Percentiles rank a stretch among this genome's conserved stretches.
phyloP scores from a whole-genome alignment of 495 filamentous ascomycete species.

The Annulohypoxylon nitens region DNA sequence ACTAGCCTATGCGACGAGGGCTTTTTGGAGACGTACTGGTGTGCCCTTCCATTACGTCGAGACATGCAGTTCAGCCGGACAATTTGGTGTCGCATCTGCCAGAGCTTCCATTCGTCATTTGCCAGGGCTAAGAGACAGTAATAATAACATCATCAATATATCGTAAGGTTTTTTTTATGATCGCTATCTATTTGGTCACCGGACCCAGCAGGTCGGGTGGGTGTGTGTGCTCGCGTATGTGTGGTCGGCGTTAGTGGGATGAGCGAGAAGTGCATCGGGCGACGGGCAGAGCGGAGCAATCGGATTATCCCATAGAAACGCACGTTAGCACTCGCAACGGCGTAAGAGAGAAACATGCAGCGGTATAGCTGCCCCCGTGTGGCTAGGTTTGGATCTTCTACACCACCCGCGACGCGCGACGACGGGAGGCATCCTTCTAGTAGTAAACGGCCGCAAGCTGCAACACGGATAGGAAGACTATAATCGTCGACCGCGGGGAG shows the following conservation, averaged over 20 bases:
- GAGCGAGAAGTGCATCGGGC: conserved; percentile 27
- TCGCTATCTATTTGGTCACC: conserved; percentile 11
- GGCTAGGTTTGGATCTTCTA: conserved; percentile 19
- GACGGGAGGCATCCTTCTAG: not conserved
- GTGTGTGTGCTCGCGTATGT: not conserved
- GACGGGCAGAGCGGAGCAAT: conserved; percentile 35
- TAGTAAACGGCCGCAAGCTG: not conserved
- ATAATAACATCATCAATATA: conserved; percentile 30
- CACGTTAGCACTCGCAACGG: not conserved
- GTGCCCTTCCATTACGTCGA: conserved; percentile 44
- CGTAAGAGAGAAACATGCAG: conserved; percentile 23
- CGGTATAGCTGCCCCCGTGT: conserved; percentile 23
- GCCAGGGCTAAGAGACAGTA: conserved; percentile 36
- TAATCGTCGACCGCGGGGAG: not conserved
- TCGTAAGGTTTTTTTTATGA: not conserved
- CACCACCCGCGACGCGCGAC: conserved; percentile 30
- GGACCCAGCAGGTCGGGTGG: conserved; percentile 16
- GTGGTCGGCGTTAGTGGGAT: conserved; percentile 12
- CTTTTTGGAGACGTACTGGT: conserved; percentile 9
- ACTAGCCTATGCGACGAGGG: conserved; percentile 9
- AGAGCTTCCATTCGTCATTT: conserved; percentile 42
- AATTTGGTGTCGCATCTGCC: conserved; percentile 31
- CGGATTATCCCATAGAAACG: conserved; percentile 4
- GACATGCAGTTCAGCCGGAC: conserved; percentile 46
- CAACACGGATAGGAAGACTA: not conserved